Conservation (phyloP, 495 filamentous ascomycete genomes). For the Xylaria grammica region DNA sequence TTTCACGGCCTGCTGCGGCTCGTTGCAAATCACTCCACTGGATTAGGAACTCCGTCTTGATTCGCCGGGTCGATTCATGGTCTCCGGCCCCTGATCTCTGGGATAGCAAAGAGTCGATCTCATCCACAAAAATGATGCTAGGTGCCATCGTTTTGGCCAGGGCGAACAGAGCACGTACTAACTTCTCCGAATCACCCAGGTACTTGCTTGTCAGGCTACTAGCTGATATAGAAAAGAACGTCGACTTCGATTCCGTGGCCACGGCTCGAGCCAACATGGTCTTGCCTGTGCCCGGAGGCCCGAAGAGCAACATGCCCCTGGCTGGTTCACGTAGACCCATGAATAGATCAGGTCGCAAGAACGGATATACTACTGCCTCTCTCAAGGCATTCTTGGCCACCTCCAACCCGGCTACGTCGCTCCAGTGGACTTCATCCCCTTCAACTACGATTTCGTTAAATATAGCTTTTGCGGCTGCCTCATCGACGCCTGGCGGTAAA, state of each 20-base stretch:
- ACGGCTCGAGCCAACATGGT: constrained; percentile 97
- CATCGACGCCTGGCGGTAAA: constrained; percentile 80
- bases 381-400: constrained; percentile 90
- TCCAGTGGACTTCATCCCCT: constrained; percentile 95
- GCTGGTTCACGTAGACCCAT: constrained; percentile 94
- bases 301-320: constrained; percentile 94
- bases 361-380: constrained; percentile 97
- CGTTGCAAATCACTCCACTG: constrained; percentile 95
- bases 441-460: constrained; percentile 95
- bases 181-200: constrained; percentile 94
- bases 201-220: constrained; percentile 95
- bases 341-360: constrained; percentile 94
- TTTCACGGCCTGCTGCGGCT: constrained; percentile 86
- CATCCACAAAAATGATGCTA: constrained; percentile 98
- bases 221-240: constrained; percentile 96
- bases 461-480: constrained; percentile 83
- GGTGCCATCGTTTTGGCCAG: constrained; percentile 90
- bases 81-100: constrained; percentile 82
- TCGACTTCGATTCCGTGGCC: constrained; percentile 91
- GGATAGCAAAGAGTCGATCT: constrained; percentile 94
- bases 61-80: constrained; percentile 89
- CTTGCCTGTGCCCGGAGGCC: constrained; percentile 95
- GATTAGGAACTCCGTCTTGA: constrained; percentile 98
- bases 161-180: constrained; percentile 90
- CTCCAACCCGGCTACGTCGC: constrained; percentile 90